phyloP scores from a whole-genome alignment of 129 eudicot species.

The Helianthus annuus region HanXRQr2.0-SUNRISE NC_035440.2:122089615-122090114 shows the following conservation, averaged over 20 bases:
- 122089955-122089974: background rate
- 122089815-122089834: no score
- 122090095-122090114: background rate
- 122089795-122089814: no score
- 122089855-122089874: background rate
- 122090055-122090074: constrained; percentile 1
- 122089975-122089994: background rate
- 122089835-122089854: background rate
- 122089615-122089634: no score
- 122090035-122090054: background rate
- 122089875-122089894: background rate
- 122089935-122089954: constrained; percentile 5
- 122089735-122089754: no score
- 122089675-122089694: no score
- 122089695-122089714: no score
- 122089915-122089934: constrained; percentile 1
- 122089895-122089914: constrained; percentile 9
- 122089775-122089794: no score
- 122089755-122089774: no score
- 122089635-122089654: no score
- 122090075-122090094: constrained; percentile 10
- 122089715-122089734: no score
- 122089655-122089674: no score
- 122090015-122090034: background rate
- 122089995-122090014: background rate